Conservation (phyloP, 495 filamentous ascomycete genomes). For the Aspergillus steynii region DNA sequence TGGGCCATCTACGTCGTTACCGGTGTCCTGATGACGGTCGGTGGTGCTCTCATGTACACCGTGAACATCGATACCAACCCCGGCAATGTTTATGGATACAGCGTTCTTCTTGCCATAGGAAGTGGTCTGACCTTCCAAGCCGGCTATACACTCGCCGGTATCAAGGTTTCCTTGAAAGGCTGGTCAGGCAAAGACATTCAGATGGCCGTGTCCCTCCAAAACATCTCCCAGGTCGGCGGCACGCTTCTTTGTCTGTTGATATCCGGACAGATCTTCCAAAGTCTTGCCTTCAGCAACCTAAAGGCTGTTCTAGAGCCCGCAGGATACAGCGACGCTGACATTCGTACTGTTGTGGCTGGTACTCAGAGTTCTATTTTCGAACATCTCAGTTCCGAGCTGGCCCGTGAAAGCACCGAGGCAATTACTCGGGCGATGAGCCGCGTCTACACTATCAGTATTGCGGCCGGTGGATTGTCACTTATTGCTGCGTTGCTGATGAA, state of each 20-base stretch:
- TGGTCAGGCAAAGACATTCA: background rate
- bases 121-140: background rate
- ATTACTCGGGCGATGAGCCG: background rate
- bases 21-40: background rate
- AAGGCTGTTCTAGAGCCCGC: background rate
- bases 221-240: background rate
- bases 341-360: background rate
- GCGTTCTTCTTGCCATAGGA: background rate
- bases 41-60: background rate
- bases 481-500: background rate
- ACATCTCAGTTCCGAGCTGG: background rate
- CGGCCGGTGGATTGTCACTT: background rate
- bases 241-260: background rate
- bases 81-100: background rate
- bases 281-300: background rate
- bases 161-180: background rate
- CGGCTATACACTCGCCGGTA: background rate
- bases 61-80: background rate
- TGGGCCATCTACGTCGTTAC: background rate
- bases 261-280: background rate
- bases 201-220: background rate
- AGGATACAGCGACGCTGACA: background rate
- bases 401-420: background rate
- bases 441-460: background rate
- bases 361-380: background rate